phyloP scores from a whole-genome alignment of 2,329 filamentous ascomycete species.

The Alternaria gaisen region DNA sequence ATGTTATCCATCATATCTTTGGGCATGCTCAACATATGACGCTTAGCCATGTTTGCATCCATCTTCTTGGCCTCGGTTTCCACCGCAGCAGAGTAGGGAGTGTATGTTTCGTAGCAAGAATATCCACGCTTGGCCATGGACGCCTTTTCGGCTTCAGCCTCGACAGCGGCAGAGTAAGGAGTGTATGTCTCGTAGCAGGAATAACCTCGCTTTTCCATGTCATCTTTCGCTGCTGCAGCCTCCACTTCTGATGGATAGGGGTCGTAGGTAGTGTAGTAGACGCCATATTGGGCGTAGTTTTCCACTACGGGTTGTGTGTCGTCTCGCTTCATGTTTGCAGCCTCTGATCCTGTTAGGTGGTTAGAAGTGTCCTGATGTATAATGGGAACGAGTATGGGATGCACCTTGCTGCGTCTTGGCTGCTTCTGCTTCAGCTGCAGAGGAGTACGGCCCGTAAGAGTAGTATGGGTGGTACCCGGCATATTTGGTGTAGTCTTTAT shows the following conservation, averaged over 20 bases:
- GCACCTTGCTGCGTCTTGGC: not conserved
- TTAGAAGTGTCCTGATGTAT: not conserved
- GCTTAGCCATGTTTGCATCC: not conserved
- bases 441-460: conserved; percentile 11
- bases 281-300: not conserved
- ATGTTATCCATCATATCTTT: not conserved
- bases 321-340: conserved; percentile 1
- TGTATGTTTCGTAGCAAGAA: not conserved
- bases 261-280: conserved; percentile 1
- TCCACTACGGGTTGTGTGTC: not conserved
- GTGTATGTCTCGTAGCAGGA: not conserved
- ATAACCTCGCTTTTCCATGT: conserved; percentile 1
- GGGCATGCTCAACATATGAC: conserved; percentile 2
- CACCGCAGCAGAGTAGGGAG: conserved; percentile 4
- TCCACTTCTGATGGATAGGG: not conserved
- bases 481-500: conserved; percentile 13
- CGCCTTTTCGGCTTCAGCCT: not conserved
- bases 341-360: not conserved
- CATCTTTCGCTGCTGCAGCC: not conserved
- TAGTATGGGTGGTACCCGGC: conserved; percentile 15
- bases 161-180: conserved; percentile 1
- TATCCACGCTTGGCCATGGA: not conserved
- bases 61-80: conserved; percentile 5
- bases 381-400: not conserved
- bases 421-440: not conserved